Base-by-base conservation (phyloP, 371 early-diverging fungal species). In the Actinomucor elegans region DNA sequence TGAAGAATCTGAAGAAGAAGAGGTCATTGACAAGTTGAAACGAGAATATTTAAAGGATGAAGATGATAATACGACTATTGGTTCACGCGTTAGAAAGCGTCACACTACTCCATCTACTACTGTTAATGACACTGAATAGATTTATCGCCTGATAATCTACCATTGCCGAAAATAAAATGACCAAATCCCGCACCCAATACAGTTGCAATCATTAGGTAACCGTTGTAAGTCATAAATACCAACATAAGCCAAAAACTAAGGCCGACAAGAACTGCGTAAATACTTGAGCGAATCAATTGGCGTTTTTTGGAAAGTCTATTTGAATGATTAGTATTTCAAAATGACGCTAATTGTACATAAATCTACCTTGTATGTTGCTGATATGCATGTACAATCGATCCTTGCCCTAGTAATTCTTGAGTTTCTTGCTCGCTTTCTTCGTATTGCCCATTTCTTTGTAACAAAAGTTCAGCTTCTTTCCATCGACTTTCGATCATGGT, bases 151-250 rank as follows among this genome's bases (percentile, higher is more conserved):
- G 42, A 17, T 12, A 74, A 48, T 34, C 50, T 49, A 15, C 64
- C 63, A 27, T 68, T 35, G n/a, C 76, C 79, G 68, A 85, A 86
- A 18, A 79, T 64, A 64, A 73, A 88, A 71, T 86, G 81, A 20
- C 91, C 91, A n/a, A 83, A 43, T 7, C 85, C 84, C 11, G 92
- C 86, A 15, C 92, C 92, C 18, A 82, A 49, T 20, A 86, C 77
- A 2, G 84, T 79, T 7, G 85, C 77, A 5, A 86, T 64, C 75
- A 92, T 90, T 3, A 92, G 72, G 68, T 72, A 90, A 14, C 88
- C 89, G 57, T 92, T 92, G 64, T 89, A 92, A 0, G 90, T 92
- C 92, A 92, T 92, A 64, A 90, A 90, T 31, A 92, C 80, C 28
- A 89, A 79, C 90, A 89, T 89, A 6, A 88, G 48, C 35, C 85